Conservation (phyloP, 768 basidiomycete species). For the Hygrophoropsis aurantiaca region DNA sequence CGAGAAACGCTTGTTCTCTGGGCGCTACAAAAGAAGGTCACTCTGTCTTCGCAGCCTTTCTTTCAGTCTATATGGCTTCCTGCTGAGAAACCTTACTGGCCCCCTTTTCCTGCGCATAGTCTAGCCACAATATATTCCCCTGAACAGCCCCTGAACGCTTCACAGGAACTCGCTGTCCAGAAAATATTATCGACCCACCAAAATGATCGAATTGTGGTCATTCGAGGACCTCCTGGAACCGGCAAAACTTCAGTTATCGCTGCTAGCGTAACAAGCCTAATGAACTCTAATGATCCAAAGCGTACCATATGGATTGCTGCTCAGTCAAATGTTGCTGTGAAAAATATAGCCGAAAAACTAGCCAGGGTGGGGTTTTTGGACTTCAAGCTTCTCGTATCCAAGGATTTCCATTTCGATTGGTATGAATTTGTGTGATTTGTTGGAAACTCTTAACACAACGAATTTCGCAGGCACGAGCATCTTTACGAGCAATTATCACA, state of each 20-base stretch:
- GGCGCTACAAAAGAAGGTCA: constrained; percentile 14
- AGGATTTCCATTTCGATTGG: constrained; percentile 48
- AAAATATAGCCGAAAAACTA: constrained; percentile 52
- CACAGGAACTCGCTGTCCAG: constrained; percentile 27
- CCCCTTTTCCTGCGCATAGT: background rate
- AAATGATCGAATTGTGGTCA: constrained; percentile 19
- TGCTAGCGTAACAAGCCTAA: constrained; percentile 28
- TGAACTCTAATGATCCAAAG: constrained; percentile 4
- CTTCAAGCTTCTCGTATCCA: constrained; percentile 45
- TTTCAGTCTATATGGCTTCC: constrained; percentile 30
- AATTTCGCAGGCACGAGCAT: constrained; percentile 47
- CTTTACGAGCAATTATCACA: constrained; percentile 36
- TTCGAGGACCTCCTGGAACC: constrained; percentile 42
- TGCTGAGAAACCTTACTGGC: constrained; percentile 15
- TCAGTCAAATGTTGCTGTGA: constrained; percentile 52
- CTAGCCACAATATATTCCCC: constrained; percentile 1
- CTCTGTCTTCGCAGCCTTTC: constrained; percentile 20
- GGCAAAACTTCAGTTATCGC: constrained; percentile 47
- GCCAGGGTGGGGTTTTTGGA: constrained; percentile 25
- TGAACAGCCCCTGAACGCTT: constrained; percentile 17
- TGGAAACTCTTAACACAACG: background rate
- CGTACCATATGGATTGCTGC: constrained; percentile 40
- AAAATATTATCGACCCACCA: constrained; percentile 23
- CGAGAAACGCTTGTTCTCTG: constrained; percentile 22
- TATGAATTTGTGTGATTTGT: constrained; percentile 13